Evolutionary conservation across 345 rosid genomes (phyloP).

Genomic region (Durio zibethinus): DNA sequence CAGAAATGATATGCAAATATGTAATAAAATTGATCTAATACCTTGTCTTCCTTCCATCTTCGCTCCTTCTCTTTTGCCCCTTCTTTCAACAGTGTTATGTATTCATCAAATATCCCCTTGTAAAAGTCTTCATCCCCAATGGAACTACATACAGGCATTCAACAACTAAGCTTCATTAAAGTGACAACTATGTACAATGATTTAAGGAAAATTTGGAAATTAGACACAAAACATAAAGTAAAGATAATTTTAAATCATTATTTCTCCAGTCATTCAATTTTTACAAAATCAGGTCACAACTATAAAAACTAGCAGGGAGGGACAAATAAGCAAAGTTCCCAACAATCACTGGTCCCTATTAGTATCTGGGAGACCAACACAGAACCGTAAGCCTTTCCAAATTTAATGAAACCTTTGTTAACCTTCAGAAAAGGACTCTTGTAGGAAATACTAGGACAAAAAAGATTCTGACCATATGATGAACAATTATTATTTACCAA

Average conservation of each 20-base stretch:
- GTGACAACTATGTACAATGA: not conserved
- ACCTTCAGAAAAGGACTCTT: not conserved
- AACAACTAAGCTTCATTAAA: slow-evolving; percentile 12
- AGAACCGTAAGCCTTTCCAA: not conserved
- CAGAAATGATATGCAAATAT: not conserved
- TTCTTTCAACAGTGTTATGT: slow-evolving; percentile 58
- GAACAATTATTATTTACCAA: slow-evolving; percentile 9
- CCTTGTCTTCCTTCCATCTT: slow-evolving; percentile 72
- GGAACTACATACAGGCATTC: slow-evolving; percentile 43
- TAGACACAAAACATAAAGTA: not conserved
- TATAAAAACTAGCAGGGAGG: not conserved
- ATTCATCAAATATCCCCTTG: slow-evolving; percentile 66
- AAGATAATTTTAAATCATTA: not conserved
- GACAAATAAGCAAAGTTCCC: not conserved
- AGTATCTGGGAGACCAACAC: not conserved
- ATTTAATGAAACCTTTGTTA: not conserved
- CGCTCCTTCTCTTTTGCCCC: slow-evolving; percentile 55
- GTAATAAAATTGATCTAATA: slow-evolving; percentile 22
- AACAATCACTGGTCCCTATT: not conserved
- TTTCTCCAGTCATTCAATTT: not conserved
- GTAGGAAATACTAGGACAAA: not conserved
- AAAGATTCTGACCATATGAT: not conserved
- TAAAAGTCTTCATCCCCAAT: slow-evolving; percentile 69
- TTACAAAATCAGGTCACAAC: not conserved
- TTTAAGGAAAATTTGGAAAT: slow-evolving; percentile 5